Base-by-base conservation (phyloP, 305 asterid genomes). In the Withania somnifera region DNA sequence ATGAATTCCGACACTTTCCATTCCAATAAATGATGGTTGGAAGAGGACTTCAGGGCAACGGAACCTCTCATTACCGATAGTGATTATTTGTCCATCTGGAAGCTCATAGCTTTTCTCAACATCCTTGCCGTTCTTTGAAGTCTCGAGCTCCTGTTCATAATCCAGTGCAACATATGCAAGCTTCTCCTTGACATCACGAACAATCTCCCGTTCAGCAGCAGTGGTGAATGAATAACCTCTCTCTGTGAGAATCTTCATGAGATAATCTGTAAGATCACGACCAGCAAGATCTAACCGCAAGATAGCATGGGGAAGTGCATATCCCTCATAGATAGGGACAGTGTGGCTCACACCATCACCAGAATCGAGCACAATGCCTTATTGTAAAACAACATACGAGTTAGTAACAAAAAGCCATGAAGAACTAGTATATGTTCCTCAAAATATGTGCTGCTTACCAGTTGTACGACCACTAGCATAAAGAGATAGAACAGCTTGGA, bases 381-480 rank as follows among this genome's bases (percentile, higher is more conserved):
- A 13, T n/a, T 60, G 28, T 50, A 34, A 76, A n/a, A 40, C 11
- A 76, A 40, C 3, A 11, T 81, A 17, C 51, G 10, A 30, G 19
- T 20, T 13, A 50, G 71, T 4, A 32, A 57, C 34, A 36, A 9
- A 52, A 15, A 17, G 17, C n/a, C 14, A 34, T 36, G 3, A 42
- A 40, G 17, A 34, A 42, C 9, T 63, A 53, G 14, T 8, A 22
- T 19, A 30, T 5, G 19, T 11, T 6, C 36, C 13, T 1, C 36
- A 24, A 4, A 5, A 7, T 6, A 7, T 10, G 11, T 60, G n/a
- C 9, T 19, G 68, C 85, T 57, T 60, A 87, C 90, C 90, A 40
- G 90, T 87, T 81, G 90, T 87, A 79, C 88, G 90, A n/a, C 90
- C 90, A 83, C 90, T 87, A 20, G 88, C 90, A 66, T 87, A 87